Base-by-base conservation (phyloP, 179 eudicot species). In the Spergularia azorica region DNA sequence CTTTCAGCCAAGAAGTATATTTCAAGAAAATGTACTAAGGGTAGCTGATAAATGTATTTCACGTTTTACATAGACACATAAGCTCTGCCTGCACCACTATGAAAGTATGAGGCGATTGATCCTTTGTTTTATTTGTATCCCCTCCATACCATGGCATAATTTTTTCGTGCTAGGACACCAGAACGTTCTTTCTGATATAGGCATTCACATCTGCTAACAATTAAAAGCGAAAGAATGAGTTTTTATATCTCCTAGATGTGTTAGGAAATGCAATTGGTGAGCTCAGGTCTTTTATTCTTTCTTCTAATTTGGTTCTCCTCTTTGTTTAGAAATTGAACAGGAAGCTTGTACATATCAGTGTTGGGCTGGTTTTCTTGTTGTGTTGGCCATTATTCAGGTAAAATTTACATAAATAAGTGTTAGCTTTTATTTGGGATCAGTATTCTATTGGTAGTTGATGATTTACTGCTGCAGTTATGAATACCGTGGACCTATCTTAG, bases 331-430 rank as follows among this genome's bases (percentile, higher is more conserved):
- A 89, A 83, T 80, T 92, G 74, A 92, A 87, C 80, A 88, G 98
- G 87, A 94, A 94, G 88, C 90, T 94, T 78, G 92, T 89, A 64
- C 98, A 95, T 80, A 67, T 87, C 72, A 89, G 90, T 74, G 41
- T 92, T 77, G 98, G 98, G 80, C 76, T 89, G 65, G 92, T 79
- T 63, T 92, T 92, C 93, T 90, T 92, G 97, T 90, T 94, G 62
- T 94, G 94, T 87, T 94, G 97, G 98, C 98, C 98, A 18, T 81
- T 95, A 77, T 95, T 95, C 88, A 92, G 98, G 98, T 92, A 86
- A 75, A 39, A 17, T 36, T 78, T 26, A 63, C 38, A 58, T 36
- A 67, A 13, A 16, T 67, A 63, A 52, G 36, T 46, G 60, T 65
- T 26, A 26, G 32, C 32, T 48, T 41, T 6, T 59, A n/a, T 56